A percentile compares a stretch with the other conserved stretches of the same genome.
Conservation (phyloP, 805 yeast species). For the Lipomyces lipofer region DNA sequence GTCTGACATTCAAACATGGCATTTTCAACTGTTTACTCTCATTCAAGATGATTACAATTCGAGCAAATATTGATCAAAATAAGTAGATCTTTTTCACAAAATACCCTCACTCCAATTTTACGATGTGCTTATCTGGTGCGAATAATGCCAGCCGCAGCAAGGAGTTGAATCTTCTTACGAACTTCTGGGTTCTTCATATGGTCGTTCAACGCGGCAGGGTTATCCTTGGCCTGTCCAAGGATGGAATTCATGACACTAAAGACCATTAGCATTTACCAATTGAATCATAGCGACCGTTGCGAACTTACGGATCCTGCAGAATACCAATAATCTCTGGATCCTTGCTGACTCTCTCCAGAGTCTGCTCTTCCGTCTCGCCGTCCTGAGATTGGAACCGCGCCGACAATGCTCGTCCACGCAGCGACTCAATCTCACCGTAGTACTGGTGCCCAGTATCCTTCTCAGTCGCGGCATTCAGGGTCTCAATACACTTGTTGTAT, state of each 20-base stretch:
- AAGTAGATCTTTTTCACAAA: too few relatives aligned
- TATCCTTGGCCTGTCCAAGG: slow-evolving; percentile 86
- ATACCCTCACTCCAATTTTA: too few relatives aligned
- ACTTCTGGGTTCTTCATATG: slow-evolving; percentile 97
- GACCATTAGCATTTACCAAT: not conserved
- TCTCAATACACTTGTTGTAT: slow-evolving; percentile 75
- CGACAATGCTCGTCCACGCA: slow-evolving; percentile 56
- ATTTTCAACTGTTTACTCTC: too few relatives aligned
- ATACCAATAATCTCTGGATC: slow-evolving; percentile 94
- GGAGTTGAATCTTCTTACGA: slow-evolving; percentile 77
- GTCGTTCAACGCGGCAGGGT: slow-evolving; percentile 95
- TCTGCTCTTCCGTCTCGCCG: slow-evolving; percentile 92
- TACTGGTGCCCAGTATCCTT: slow-evolving; percentile 64
- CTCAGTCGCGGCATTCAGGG: slow-evolving; percentile 74
- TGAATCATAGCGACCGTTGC: not conserved
- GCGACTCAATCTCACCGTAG: slow-evolving; percentile 74
- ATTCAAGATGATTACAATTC: too few relatives aligned
- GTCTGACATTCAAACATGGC: too few relatives aligned
- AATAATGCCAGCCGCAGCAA: slow-evolving; percentile 96
- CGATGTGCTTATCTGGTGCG: slow-evolving; percentile 48
- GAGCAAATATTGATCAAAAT: too few relatives aligned
- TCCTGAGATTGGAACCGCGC: slow-evolving; percentile 80
- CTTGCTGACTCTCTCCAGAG: slow-evolving; percentile 82
- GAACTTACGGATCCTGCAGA: slow-evolving; percentile 71
- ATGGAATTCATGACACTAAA: slow-evolving; percentile 81